Evolutionary conservation across 495 filamentous ascomycete genomes (phyloP).

Genomic region (Penicillium daleae): DNA sequence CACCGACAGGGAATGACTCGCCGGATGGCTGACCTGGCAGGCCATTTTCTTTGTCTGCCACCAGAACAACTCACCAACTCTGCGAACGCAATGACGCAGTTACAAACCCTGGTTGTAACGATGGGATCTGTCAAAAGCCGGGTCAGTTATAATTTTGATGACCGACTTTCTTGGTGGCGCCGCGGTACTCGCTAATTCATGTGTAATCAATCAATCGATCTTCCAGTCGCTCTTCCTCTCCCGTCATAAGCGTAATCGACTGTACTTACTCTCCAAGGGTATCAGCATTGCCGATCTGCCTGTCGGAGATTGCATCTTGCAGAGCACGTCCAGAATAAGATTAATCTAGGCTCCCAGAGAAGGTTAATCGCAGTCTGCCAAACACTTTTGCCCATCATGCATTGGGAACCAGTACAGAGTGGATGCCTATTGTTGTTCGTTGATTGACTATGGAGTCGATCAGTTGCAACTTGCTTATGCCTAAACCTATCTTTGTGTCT

Average conservation of each 20-base stretch:
- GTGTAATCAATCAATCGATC: not conserved
- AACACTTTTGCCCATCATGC: not conserved
- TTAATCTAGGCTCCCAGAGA: not conserved
- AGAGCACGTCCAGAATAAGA: not conserved
- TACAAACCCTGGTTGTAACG: not conserved
- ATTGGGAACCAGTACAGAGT: not conserved
- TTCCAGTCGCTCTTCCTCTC: not conserved
- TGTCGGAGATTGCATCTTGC: slow-evolving; percentile 1
- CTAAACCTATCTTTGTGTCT: not conserved
- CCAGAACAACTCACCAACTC: not conserved
- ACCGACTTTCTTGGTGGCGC: not conserved
- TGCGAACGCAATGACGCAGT: not conserved
- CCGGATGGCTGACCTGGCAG: not conserved
- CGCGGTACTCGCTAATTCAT: not conserved
- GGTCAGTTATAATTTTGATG: slow-evolving; percentile 4
- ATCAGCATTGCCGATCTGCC: not conserved
- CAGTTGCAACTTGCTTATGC: not conserved
- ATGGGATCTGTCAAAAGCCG: slow-evolving; percentile 10
- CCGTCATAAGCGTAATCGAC: not conserved
- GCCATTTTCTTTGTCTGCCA: slow-evolving; percentile 16
- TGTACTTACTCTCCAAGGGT: not conserved
- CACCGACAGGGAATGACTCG: slow-evolving; percentile 10
- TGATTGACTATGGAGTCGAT: too few species aligned
- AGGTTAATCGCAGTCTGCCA: not conserved
- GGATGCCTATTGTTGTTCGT: not conserved